phyloP scores from a whole-genome alignment of 768 basidiomycete genomes.

The Russula foetens region DNA sequence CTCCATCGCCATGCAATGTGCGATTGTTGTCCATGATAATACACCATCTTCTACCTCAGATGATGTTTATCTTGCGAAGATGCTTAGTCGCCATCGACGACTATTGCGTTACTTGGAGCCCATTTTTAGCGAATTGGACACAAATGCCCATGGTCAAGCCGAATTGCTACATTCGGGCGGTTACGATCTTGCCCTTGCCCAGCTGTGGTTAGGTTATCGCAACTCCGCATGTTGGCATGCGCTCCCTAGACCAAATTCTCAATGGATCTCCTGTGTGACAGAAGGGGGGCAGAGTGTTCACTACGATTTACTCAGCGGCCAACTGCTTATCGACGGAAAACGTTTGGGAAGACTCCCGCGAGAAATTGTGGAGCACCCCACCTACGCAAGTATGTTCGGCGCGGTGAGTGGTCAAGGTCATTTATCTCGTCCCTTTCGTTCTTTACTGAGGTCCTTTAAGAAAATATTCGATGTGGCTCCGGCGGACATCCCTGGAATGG shows the following conservation, averaged over 20 bases:
- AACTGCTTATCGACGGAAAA: conserved; percentile 35
- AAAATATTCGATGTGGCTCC: conserved; percentile 3
- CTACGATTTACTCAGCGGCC: conserved; percentile 35
- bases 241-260: neutral
- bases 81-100: conserved; percentile 2
- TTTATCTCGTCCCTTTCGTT: neutral
- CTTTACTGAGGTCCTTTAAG: neutral
- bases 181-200: neutral
- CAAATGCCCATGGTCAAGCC: neutral
- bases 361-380: conserved; percentile 26
- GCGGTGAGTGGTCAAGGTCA: conserved; percentile 18
- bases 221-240: neutral
- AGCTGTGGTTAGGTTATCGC: neutral
- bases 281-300: conserved; percentile 22
- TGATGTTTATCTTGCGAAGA: neutral
- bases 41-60: neutral
- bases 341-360: conserved; percentile 33
- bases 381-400: conserved; percentile 32
- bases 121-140: neutral
- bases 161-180: neutral
- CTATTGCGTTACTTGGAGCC: neutral
- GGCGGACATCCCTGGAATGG: conserved; percentile 1
- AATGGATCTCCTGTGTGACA: neutral
- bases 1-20: conserved; percentile 8
- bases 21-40: conserved; percentile 9